phyloP scores from a whole-genome alignment of 768 basidiomycete genomes.

The Hemileccinum impolitum region DNA sequence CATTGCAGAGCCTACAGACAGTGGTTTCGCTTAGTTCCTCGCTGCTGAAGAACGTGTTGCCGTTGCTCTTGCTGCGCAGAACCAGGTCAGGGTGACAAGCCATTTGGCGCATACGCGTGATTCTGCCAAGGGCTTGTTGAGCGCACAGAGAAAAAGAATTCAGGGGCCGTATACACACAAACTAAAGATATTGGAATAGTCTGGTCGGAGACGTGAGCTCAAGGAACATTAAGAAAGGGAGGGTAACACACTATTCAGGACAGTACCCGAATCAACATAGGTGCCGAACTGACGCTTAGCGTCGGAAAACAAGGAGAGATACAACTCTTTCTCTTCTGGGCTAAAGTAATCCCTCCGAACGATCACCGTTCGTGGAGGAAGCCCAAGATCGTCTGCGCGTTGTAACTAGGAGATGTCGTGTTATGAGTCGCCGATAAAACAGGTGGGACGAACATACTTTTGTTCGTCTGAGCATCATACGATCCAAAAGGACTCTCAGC shows the following conservation, averaged over 20 bases:
- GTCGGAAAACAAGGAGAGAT: slow-evolving; percentile 86
- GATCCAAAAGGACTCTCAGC: slow-evolving; percentile 80
- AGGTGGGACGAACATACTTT: slow-evolving; percentile 45
- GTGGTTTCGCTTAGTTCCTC: slow-evolving; percentile 70
- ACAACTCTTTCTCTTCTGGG: slow-evolving; percentile 95
- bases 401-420: slow-evolving; percentile 55
- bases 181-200: slow-evolving; percentile 89
- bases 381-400: slow-evolving; percentile 91
- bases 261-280: slow-evolving; percentile 85
- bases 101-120: slow-evolving; percentile 96
- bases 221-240: background rate
- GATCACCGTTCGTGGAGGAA: slow-evolving; percentile 89
- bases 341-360: slow-evolving; percentile 92
- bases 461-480: slow-evolving; percentile 94
- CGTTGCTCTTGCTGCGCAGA: slow-evolving; percentile 79
- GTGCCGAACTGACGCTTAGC: slow-evolving; percentile 91
- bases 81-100: slow-evolving; percentile 95
- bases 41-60: slow-evolving; percentile 50
- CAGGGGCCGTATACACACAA: slow-evolving; percentile 44
- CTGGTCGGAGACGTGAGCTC: slow-evolving; percentile 33
- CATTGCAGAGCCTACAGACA: slow-evolving; percentile 93
- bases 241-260: slow-evolving; percentile 77
- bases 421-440: background rate
- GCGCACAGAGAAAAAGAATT: background rate
- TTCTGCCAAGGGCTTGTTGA: slow-evolving; percentile 40